Evolutionary conservation across 164 flowering plant genomes (phyloP).

Genomic region (Nymphaea thermarum): DNA sequence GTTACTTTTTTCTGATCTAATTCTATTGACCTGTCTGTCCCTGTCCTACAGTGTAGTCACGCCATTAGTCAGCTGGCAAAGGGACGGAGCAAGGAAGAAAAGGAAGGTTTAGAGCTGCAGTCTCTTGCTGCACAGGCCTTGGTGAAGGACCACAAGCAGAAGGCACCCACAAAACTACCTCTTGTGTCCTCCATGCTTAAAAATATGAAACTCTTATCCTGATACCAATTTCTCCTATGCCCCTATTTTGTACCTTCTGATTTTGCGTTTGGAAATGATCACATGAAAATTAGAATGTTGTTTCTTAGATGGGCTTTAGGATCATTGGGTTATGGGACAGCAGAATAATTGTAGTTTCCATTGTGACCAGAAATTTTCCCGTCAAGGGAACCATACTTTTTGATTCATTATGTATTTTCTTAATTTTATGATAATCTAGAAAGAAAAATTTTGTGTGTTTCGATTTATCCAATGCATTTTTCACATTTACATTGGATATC

Average conservation of each 20-base stretch:
- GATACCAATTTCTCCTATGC: neutral
- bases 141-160: slow-evolving; percentile 70
- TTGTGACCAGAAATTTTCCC: neutral
- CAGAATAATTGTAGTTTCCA: neutral
- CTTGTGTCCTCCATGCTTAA: slow-evolving; percentile 47
- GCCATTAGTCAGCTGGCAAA: slow-evolving; percentile 69
- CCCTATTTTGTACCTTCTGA: neutral
- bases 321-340: neutral
- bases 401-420: neutral
- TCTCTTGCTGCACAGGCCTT: slow-evolving; percentile 63
- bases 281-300: neutral
- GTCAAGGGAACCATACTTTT: neutral
- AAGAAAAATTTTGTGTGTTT: neutral
- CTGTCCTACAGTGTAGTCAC: slow-evolving; percentile 46
- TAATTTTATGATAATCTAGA: neutral
- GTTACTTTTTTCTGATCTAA: neutral
- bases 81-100: slow-evolving; percentile 85
- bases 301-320: neutral
- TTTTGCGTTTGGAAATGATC: neutral
- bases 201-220: slow-evolving; percentile 41
- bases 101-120: slow-evolving; percentile 56
- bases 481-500: no score
- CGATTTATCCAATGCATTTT: neutral
- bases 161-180: slow-evolving; percentile 52
- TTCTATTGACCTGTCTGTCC: neutral